These are phyloP conservation scores for Prunus armeniaca DNA, from an alignment of 306 rosid species.

Conservation along the genomic window DNA sequence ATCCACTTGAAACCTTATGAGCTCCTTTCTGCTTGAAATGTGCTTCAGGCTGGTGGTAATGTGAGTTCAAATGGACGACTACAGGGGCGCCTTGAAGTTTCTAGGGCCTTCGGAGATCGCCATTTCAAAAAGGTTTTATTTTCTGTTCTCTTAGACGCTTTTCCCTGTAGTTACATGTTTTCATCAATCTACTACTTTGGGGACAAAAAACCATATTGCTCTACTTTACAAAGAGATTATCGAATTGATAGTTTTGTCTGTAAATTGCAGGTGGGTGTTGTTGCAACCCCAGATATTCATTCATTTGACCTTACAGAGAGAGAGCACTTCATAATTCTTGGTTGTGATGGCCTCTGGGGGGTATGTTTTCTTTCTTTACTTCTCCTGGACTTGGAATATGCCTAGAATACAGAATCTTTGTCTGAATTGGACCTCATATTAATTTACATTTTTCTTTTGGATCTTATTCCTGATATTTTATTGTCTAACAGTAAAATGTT, in stretches of 20 bases:
- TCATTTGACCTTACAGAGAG: constrained; percentile 71
- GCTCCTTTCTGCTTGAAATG: constrained; percentile 1
- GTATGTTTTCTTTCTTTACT: constrained; percentile 35
- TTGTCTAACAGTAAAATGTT: neutral
- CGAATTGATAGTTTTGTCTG: constrained; percentile 12
- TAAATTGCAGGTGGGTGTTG: constrained; percentile 74
- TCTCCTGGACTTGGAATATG: neutral
- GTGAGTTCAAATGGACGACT: constrained; percentile 84
- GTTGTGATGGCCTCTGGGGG: constrained; percentile 97
- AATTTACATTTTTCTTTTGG: neutral
- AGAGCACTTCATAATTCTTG: constrained; percentile 88
- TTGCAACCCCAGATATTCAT: constrained; percentile 78
- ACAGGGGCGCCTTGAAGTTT: constrained; percentile 89
- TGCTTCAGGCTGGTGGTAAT: constrained; percentile 76
- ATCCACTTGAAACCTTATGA: neutral
- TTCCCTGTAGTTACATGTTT: neutral
- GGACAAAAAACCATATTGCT: neutral
- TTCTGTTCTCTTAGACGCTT: constrained; percentile 2
- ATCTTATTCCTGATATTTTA: constrained; percentile 22
- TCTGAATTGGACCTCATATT: neutral
- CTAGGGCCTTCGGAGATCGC: constrained; percentile 87
- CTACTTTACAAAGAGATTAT: neutral
- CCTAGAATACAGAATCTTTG: neutral
- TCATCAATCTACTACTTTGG: neutral
- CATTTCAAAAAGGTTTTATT: constrained; percentile 75